Conservation (phyloP, 2,329 filamentous ascomycete species). For the Arthrobotrys entomopaga region DNA sequence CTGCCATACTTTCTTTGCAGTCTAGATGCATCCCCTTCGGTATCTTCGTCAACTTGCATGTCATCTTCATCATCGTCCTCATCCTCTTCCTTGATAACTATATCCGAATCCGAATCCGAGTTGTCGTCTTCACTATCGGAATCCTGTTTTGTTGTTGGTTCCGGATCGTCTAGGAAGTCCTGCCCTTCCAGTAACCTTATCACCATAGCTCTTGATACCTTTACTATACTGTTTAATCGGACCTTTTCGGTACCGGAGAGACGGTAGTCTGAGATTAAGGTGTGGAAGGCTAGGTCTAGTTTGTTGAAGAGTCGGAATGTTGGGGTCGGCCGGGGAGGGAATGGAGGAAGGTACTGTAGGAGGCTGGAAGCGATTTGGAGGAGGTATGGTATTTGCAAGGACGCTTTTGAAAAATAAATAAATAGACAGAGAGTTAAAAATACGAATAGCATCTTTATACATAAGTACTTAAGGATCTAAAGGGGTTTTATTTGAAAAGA, state of each 20-base stretch:
- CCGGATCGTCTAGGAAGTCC: constrained; percentile 25
- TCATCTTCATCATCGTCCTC: constrained; percentile 11
- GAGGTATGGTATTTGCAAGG: constrained; percentile 48
- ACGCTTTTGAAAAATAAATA: constrained; percentile 17
- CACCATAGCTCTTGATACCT: constrained; percentile 48
- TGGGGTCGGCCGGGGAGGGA: constrained; percentile 38
- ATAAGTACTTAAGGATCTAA: no score
- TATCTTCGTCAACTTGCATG: constrained; percentile 48
- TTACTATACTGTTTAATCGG: constrained; percentile 47
- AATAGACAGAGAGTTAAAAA: no score
- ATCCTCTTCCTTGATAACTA: constrained; percentile 7
- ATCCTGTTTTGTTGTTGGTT: not conserved
- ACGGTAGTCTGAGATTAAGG: constrained; percentile 29
- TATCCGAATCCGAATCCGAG: constrained; percentile 25
- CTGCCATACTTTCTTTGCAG: constrained; percentile 32
- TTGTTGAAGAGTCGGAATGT: constrained; percentile 51
- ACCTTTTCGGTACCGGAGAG: constrained; percentile 51
- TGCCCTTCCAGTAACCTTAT: constrained; percentile 48
- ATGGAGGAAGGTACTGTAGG: constrained; percentile 49
- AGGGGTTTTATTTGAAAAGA: no score
- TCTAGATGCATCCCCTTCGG: constrained; percentile 25
- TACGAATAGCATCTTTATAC: no score
- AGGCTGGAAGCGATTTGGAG: constrained; percentile 42
- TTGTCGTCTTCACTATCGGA: constrained; percentile 25
- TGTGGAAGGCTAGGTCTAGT: constrained; percentile 54